Evolutionary conservation across 345 rosid genomes (phyloP), one percentile per base, ranked within the genome.

Genomic region (Citrus medica): DNA sequence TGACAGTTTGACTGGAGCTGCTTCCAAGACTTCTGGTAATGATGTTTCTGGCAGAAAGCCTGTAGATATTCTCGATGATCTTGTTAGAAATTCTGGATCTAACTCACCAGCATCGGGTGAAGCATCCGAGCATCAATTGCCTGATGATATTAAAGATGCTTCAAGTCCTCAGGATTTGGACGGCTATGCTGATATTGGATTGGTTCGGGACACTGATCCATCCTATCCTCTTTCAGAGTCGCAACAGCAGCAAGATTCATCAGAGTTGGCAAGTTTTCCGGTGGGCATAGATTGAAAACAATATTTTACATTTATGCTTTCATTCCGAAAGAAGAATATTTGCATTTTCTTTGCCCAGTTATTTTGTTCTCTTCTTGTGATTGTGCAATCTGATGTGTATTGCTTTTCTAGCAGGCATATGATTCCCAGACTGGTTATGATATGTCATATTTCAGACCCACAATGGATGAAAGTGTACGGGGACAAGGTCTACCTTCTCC

Each of bases 341-440:
- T 16, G 30, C 46, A 46, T 9, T 65, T 65, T 51, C 14, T 66
- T 37, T 30, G 77, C 38, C 25, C 21, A 2, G 48, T 38, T 64
- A 35, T 71, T 32, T 64, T 12, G 8, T 38, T 28, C 17, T 13
- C 58, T 56, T 12, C 6, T 59, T 76, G 37, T 69, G 56, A 46
- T 51, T 9, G 6, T 38, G 7, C 64, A 61, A 59, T 67, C 73
- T 84, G 68, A 76, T 40, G 10, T 66, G 67, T 12, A 5, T 76
- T 77, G 37, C 17, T 61, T 82, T 82, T 48, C 59, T 73, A 42
- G 73, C 90, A 92, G 97, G 92, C 81, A 25, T 90, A 90, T 82
- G 90, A 87, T 79, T 85, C 88, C 60, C 94, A 84, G 56, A 80
- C 88, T 73, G 89, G 87, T 56, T 92, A 92, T 81, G 98, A 91